Percentiles rank a stretch among this genome's conserved stretches.
Conservation (phyloP, 2,329 filamentous ascomycete species). For the Ascochyta koolunga region DNA sequence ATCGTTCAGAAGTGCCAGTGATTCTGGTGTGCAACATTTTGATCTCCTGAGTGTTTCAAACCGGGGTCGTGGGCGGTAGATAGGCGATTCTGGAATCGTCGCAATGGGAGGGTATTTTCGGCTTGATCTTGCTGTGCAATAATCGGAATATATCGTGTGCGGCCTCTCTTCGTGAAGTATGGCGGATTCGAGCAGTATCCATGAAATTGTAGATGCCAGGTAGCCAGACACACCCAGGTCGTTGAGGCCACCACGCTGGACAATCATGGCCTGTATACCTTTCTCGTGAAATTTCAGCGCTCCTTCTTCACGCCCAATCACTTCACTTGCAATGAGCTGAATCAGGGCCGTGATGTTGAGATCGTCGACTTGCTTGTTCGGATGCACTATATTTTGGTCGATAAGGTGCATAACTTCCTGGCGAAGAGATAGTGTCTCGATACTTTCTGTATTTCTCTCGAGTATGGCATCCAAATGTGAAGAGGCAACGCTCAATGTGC, state of each 20-base stretch:
- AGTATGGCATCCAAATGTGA: conserved; percentile 42
- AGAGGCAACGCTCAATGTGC: conserved; percentile 45
- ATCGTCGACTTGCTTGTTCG: conserved; percentile 33
- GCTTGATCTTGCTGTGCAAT: conserved; percentile 21
- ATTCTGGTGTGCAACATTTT: conserved; percentile 15
- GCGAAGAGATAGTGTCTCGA: conserved; percentile 38
- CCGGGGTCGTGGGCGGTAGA: conserved; percentile 38
- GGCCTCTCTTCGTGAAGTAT: conserved; percentile 40
- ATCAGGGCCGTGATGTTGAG: conserved; percentile 45
- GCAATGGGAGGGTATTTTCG: conserved; percentile 25
- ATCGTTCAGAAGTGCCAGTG: conserved; percentile 35
- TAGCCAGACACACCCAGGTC: conserved; percentile 39
- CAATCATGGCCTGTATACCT: conserved; percentile 41
- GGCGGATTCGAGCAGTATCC: conserved; percentile 41
- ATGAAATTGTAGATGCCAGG: conserved; percentile 41
- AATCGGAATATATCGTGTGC: conserved; percentile 34
- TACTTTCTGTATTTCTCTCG: conserved; percentile 31
- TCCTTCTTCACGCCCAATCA: conserved; percentile 36
- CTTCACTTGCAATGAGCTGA: conserved; percentile 44
- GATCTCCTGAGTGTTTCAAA: conserved; percentile 39
- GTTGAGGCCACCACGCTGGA: conserved; percentile 41
- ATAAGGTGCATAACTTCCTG: conserved; percentile 46
- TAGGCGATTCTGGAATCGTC: conserved; percentile 44
- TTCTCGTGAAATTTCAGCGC: conserved; percentile 33
- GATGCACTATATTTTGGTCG: conserved; percentile 31